Evolutionary conservation across 257 asterid species (phyloP).

Genomic region (Plantago elongata): DNA sequence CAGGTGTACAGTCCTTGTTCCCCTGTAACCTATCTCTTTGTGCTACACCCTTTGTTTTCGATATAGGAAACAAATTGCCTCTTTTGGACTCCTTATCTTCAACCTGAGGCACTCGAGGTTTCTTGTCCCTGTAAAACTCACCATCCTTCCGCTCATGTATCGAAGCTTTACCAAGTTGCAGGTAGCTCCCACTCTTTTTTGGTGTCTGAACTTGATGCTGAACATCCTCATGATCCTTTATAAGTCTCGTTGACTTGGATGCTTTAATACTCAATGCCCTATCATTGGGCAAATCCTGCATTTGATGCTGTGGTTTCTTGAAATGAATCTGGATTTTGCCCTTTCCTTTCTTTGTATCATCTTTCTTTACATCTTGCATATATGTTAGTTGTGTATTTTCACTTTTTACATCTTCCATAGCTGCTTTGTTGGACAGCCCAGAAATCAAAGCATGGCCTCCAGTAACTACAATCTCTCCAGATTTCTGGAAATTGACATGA

Average conservation of each 20-base stretch:
- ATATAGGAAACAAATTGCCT: slow-evolving; percentile 26
- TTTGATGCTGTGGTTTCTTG: slow-evolving; percentile 30
- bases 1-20: slow-evolving; percentile 31
- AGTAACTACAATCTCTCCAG: slow-evolving; percentile 28
- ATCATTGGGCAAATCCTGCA: slow-evolving; percentile 34
- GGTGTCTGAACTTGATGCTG: slow-evolving; percentile 22
- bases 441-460: slow-evolving; percentile 22
- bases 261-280: slow-evolving; percentile 26
- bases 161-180: slow-evolving; percentile 28
- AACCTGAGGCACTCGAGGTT: slow-evolving; percentile 37
- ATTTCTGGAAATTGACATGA: slow-evolving; percentile 28
- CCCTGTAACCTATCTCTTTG: slow-evolving; percentile 28
- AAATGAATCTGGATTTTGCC: slow-evolving; percentile 32
- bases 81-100: slow-evolving; percentile 42
- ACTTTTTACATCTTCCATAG: slow-evolving; percentile 35
- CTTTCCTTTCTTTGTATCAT: slow-evolving; percentile 26
- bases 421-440: slow-evolving; percentile 31
- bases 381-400: slow-evolving; percentile 27
- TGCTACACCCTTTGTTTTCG: slow-evolving; percentile 29
- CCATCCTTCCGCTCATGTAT: slow-evolving; percentile 36
- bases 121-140: slow-evolving; percentile 50
- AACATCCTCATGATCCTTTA: slow-evolving; percentile 34
- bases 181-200: slow-evolving; percentile 29
- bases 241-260: slow-evolving; percentile 48
- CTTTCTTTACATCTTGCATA: slow-evolving; percentile 36